These are phyloP conservation scores for Sarocladiaceae sp. DNA, from an alignment of 2,329 filamentous ascomycete genomes.

Conservation along the genomic window DNA sequence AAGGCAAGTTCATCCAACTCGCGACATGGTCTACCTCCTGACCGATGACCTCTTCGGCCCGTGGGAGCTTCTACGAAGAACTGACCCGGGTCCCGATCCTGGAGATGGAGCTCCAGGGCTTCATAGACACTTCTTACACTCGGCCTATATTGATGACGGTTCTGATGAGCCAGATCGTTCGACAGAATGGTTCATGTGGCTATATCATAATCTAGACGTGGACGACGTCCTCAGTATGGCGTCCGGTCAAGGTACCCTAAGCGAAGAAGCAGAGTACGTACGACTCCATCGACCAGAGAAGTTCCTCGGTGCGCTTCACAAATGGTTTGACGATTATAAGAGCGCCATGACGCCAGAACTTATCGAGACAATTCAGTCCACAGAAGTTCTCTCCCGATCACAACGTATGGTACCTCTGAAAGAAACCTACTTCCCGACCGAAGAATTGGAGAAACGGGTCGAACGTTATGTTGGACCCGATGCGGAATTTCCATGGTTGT, in stretches of 20 bases:
- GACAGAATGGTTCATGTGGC: neutral
- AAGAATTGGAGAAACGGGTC: constrained; percentile 3
- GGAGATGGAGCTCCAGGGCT: neutral
- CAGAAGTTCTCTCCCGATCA: neutral
- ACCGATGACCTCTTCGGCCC: constrained; percentile 1
- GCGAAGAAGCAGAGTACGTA: constrained; percentile 1
- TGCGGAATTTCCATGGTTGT: constrained; percentile 5
- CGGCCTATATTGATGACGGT: neutral
- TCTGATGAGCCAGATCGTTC: neutral
- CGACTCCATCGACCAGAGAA: constrained; percentile 1
- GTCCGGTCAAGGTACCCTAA: neutral
- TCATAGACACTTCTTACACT: neutral
- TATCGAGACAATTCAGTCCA: neutral
- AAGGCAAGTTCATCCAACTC: neutral
- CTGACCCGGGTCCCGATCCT: neutral
- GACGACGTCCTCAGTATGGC: neutral
- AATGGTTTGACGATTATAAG: neutral
- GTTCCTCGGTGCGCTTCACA: constrained; percentile 1
- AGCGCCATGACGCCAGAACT: neutral
- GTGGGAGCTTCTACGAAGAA: constrained; percentile 4
- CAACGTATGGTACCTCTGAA: neutral
- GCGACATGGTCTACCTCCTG: neutral
- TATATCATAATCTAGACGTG: neutral
- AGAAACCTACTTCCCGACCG: neutral
- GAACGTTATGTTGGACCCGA: constrained; percentile 1